Conservation (phyloP, 164 flowering plant genomes). For the Magnolia changhungtana region DNA sequence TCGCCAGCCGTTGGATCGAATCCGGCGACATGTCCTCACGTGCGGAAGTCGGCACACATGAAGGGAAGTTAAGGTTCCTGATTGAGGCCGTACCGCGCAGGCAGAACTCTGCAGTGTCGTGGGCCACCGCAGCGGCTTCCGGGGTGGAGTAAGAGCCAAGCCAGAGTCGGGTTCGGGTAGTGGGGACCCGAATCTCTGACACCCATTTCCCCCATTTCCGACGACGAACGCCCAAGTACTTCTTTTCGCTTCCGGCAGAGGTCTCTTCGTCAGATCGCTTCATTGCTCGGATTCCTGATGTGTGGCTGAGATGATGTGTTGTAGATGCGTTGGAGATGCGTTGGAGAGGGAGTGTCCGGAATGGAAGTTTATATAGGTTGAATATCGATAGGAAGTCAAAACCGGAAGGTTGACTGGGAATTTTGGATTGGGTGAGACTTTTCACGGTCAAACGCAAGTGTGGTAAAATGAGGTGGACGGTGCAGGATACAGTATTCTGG, state of each 20-base stretch:
- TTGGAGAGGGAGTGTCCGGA: not conserved
- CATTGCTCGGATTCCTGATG: not conserved
- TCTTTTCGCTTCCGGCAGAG: not conserved
- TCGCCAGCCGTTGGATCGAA: slow-evolving; percentile 54
- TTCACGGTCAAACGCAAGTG: not conserved
- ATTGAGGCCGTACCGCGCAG: slow-evolving; percentile 30
- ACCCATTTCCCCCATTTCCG: slow-evolving; percentile 86
- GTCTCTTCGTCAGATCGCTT: not conserved
- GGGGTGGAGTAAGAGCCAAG: slow-evolving; percentile 60
- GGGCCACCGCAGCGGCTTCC: slow-evolving; percentile 69
- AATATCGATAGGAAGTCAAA: not conserved
- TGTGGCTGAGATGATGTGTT: not conserved
- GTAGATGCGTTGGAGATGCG: not conserved
- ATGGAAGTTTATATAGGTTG: not conserved
- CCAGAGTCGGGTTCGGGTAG: slow-evolving; percentile 61
- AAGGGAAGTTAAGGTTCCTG: slow-evolving; percentile 47
- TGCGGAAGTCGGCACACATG: slow-evolving; percentile 20
- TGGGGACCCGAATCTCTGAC: slow-evolving; percentile 66
- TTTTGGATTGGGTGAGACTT: too few relatives aligned
- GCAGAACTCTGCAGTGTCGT: slow-evolving; percentile 57
- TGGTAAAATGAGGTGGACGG: not conserved
- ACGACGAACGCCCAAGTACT: slow-evolving; percentile 45
- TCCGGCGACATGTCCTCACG: slow-evolving; percentile 45
- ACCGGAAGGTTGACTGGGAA: not conserved
- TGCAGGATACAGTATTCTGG: too few relatives aligned